Conservation (phyloP, 2,329 filamentous ascomycete genomes). For the Fusarium nodosum region DNA sequence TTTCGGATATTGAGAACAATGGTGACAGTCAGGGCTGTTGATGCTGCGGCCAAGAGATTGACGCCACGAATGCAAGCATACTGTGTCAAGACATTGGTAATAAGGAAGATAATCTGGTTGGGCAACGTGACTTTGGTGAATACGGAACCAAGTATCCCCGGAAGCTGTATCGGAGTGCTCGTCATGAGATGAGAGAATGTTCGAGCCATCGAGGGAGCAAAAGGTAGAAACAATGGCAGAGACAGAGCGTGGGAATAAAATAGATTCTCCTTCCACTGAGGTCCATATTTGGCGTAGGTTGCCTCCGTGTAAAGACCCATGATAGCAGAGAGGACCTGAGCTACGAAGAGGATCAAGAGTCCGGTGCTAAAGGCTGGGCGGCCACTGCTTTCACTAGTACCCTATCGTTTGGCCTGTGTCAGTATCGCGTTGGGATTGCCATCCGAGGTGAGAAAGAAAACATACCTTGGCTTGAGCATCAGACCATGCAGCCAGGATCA, state of each 20-base stretch:
- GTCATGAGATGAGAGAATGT: slow-evolving; percentile 74
- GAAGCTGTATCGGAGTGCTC: slow-evolving; percentile 69
- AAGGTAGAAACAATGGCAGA: slow-evolving; percentile 80
- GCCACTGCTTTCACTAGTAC: slow-evolving; percentile 30
- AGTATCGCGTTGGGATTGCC: slow-evolving; percentile 4
- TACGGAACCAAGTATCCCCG: slow-evolving; percentile 38
- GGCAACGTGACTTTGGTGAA: slow-evolving; percentile 60
- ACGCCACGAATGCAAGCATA: slow-evolving; percentile 96
- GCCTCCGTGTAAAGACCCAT: slow-evolving; percentile 97
- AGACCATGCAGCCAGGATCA: slow-evolving; percentile 89
- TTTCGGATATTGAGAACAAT: slow-evolving; percentile 97
- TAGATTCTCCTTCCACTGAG: slow-evolving; percentile 94
- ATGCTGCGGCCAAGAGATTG: slow-evolving; percentile 89
- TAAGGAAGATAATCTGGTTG: slow-evolving; percentile 78
- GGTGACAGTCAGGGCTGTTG: slow-evolving; percentile 93
- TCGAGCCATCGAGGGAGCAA: slow-evolving; percentile 72
- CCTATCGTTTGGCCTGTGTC: slow-evolving; percentile 21
- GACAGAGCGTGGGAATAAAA: slow-evolving; percentile 90
- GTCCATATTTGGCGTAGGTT: slow-evolving; percentile 86
- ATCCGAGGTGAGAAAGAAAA: neutral
- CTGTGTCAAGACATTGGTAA: slow-evolving; percentile 87
- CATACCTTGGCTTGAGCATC: slow-evolving; percentile 86
- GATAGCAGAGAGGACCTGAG: slow-evolving; percentile 89
- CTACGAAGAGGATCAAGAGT: slow-evolving; percentile 84
- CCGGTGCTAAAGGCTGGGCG: slow-evolving; percentile 68